Evolutionary conservation across 768 basidiomycete species (phyloP), one percentile per base, ranked within the genome.

Genomic region (Boletus fagicola): DNA sequence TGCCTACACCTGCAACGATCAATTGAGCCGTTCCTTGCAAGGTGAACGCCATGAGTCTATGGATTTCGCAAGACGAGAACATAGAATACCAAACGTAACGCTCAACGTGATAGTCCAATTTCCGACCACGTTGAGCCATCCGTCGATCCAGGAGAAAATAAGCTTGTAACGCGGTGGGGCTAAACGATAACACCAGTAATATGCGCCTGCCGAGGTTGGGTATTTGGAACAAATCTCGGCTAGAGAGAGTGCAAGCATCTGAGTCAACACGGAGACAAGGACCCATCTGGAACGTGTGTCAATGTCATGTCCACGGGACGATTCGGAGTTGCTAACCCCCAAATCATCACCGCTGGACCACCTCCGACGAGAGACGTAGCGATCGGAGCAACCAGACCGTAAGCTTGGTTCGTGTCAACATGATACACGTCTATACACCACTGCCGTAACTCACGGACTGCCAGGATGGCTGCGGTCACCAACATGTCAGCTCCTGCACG

Each of bases 31-130:
- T 83, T 43, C 83, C 85, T 81, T 74, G 48, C 7, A 18, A 16
- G 18, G 45, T 11, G 28, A 2, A 26, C 0, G 7, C 12, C 42
- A n/a, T 58, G 39, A 53, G 56, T 43, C 1, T 8, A 2, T 36
- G 4, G 5, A 1, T 38, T 15, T 39, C 30, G 9, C 11, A 13
- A 35, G 16, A 20, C 20, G 31, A n/a, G 33, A 36, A 0, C 2
- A 22, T 31, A 1, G 33, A 38, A 22, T 55, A 68, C 83, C 83
- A 63, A 88, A 88, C 4, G 80, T 83, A 7, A 85, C 85, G 11
- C 84, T 85, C 38, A 87, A 64, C n/a, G 83, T 80, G 55, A 83
- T 77, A 0, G 82, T 87, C 85, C 86, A 88, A 15, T 86, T 83
- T 26, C 86, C 86, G 30, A 85, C 84, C 63, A 86, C 74, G 2